phyloP scores from a whole-genome alignment of 805 yeast species.

The Yamadazyma phyllophila region DNA sequence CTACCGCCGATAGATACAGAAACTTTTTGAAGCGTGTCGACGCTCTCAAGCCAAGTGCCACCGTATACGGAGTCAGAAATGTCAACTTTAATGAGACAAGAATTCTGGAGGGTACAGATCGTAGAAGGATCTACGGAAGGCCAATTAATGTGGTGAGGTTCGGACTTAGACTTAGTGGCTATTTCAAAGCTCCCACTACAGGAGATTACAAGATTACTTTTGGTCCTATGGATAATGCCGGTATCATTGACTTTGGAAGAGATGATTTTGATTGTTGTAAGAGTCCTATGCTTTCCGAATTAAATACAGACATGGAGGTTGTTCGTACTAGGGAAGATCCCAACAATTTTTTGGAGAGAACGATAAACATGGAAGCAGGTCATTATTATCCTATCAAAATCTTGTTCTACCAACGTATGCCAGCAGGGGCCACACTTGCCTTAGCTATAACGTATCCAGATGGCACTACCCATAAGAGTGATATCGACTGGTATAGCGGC shows the following conservation, averaged over 20 bases:
- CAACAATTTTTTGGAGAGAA: not conserved
- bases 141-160: not conserved
- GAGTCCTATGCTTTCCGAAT: not conserved
- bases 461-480: not conserved
- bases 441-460: not conserved
- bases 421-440: not conserved
- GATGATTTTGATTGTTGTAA: constrained; percentile 2
- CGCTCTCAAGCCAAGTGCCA: not conserved
- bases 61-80: not conserved
- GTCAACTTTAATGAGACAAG: not conserved
- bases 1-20: not conserved
- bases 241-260: not conserved
- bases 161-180: constrained; percentile 19
- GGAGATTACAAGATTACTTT: constrained; percentile 3
- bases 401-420: not conserved
- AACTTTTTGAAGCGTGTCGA: not conserved
- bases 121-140: constrained; percentile 26
- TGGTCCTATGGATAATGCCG: not conserved
- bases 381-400: constrained; percentile 1
- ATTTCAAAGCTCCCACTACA: constrained; percentile 16
- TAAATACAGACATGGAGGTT: not conserved
- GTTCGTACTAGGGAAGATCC: not conserved
- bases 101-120: too few relatives aligned
- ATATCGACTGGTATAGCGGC: not conserved
- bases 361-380: not conserved